phyloP scores from a whole-genome alignment of 495 filamentous ascomycete genomes.

The Neurospora terricola region DNA sequence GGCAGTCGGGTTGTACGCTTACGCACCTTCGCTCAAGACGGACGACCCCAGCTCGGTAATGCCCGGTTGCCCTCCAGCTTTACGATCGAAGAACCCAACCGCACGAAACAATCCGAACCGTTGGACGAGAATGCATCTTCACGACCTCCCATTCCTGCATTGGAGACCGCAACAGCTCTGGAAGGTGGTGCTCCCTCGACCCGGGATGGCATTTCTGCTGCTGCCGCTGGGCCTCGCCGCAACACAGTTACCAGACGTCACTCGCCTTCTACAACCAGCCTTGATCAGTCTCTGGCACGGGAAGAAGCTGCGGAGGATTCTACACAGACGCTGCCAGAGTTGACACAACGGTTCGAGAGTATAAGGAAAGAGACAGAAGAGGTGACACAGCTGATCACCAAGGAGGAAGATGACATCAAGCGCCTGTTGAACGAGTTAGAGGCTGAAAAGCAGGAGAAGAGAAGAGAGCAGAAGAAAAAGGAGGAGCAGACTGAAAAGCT shows the following conservation, averaged over 20 bases:
- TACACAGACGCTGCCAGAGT: conserved; percentile 38
- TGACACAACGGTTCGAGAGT: conserved; percentile 62
- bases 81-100: conserved; percentile 33
- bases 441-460: conserved; percentile 58
- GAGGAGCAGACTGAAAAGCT: conserved; percentile 76
- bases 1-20: conserved; percentile 77
- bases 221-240: conserved; percentile 49
- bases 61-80: conserved; percentile 44
- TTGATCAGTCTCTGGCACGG: conserved; percentile 42
- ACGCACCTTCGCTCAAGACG: conserved; percentile 49
- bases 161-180: conserved; percentile 46
- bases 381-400: conserved; percentile 38
- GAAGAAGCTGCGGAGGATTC: conserved; percentile 32
- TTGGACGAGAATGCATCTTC: conserved; percentile 29
- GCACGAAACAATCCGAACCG: conserved; percentile 27
- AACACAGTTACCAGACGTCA: conserved; percentile 61
- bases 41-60: conserved; percentile 45
- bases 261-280: conserved; percentile 59
- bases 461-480: conserved; percentile 66
- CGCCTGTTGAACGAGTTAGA: conserved; percentile 69
- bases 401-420: conserved; percentile 58
- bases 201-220: conserved; percentile 50
- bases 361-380: conserved; percentile 63
- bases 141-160: conserved; percentile 31
- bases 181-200: conserved; percentile 42